phyloP scores from a whole-genome alignment of 805 yeast genomes.

The Candida sphagnicola region DNA sequence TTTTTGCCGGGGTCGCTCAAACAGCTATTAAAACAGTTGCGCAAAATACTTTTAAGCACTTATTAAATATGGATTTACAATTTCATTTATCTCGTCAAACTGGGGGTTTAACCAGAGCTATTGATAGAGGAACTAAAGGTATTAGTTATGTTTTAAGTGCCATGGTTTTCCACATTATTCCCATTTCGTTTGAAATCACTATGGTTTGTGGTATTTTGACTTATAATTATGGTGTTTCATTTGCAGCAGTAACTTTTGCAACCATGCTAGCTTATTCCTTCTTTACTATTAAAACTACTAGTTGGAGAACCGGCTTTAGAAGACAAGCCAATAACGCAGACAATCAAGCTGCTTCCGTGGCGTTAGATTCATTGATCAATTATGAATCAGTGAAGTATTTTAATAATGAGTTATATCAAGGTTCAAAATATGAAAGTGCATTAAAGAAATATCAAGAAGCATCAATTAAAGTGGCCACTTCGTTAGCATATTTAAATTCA shows the following conservation, averaged over 20 bases:
- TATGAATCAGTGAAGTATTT: constrained; percentile 93
- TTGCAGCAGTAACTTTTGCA: constrained; percentile 81
- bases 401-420: constrained; percentile 82
- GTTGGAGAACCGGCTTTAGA: constrained; percentile 94
- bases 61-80: constrained; percentile 77
- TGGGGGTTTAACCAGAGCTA: constrained; percentile 94
- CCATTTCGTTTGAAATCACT: constrained; percentile 86
- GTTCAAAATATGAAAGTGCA: constrained; percentile 73
- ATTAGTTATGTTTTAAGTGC: constrained; percentile 89
- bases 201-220: constrained; percentile 93
- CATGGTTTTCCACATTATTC: constrained; percentile 96
- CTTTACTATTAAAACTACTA: constrained; percentile 87
- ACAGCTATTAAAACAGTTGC: constrained; percentile 90
- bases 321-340: constrained; percentile 87
- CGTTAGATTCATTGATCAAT: constrained; percentile 88
- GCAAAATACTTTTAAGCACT: constrained; percentile 76
- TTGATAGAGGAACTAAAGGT: constrained; percentile 97
- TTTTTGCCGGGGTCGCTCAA: constrained; percentile 94
- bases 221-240: constrained; percentile 83
- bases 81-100: constrained; percentile 92
- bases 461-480: constrained; percentile 77
- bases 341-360: constrained; percentile 91
- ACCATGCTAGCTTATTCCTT: constrained; percentile 88
- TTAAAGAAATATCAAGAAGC: constrained; percentile 70
- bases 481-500: constrained; percentile 70